These are phyloP conservation scores for Epichloe coenophiala DNA, from an alignment of 2,329 filamentous ascomycete genomes.

Conservation along the genomic window DNA sequence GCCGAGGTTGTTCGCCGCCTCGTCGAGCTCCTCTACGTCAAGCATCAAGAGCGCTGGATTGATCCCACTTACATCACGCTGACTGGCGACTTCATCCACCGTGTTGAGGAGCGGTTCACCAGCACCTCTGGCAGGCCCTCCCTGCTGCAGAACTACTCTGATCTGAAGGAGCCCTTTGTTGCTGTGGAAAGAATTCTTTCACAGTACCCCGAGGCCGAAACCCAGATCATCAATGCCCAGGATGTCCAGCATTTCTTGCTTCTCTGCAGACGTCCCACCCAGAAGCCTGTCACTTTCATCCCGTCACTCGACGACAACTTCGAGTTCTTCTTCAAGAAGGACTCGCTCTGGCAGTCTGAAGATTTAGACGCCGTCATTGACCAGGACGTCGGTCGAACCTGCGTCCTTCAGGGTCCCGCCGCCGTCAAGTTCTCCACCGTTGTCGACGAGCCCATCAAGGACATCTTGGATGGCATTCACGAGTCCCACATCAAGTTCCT, in stretches of 20 bases:
- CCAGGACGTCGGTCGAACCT: slow-evolving; percentile 91
- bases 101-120: slow-evolving; percentile 93
- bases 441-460: slow-evolving; percentile 86
- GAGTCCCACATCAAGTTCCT: slow-evolving; percentile 72
- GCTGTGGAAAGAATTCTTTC: slow-evolving; percentile 67
- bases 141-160: slow-evolving; percentile 76
- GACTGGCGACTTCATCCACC: slow-evolving; percentile 90
- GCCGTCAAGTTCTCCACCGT: slow-evolving; percentile 80
- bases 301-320: slow-evolving; percentile 94
- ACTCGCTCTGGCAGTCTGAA: slow-evolving; percentile 98
- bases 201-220: slow-evolving; percentile 73
- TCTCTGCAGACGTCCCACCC: slow-evolving; percentile 77
- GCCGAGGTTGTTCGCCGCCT: slow-evolving; percentile 74
- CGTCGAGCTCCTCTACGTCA: slow-evolving; percentile 83
- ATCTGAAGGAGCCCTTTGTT: slow-evolving; percentile 70
- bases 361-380: slow-evolving; percentile 90
- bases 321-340: slow-evolving; percentile 99
- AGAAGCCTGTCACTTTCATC: slow-evolving; percentile 96
- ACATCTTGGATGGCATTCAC: slow-evolving; percentile 87
- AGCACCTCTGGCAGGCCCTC: slow-evolving; percentile 57
- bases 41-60: slow-evolving; percentile 85
- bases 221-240: slow-evolving; percentile 92
- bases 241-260: slow-evolving; percentile 95
- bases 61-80: slow-evolving; percentile 70
- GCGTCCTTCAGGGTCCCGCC: slow-evolving; percentile 90